Base-by-base conservation (phyloP, 2,329 filamentous ascomycete genomes). In the Biscogniauxia sp. region DNA sequence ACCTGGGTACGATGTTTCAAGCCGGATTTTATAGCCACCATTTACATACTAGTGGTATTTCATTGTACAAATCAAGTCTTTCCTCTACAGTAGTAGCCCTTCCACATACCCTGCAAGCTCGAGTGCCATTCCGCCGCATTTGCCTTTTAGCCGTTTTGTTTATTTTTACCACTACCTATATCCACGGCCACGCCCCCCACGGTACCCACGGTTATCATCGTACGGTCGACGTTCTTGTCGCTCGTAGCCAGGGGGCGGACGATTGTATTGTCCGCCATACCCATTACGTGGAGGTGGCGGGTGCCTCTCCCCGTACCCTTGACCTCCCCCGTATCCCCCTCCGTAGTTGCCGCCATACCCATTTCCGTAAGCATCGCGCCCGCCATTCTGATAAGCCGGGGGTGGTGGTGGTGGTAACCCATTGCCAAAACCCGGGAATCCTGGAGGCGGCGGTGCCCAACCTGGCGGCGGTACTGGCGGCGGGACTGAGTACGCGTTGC, bases 381-480 rank as follows among this genome's bases (percentile, higher is more conserved):
- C 60, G 32, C 65, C 64, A 11, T 65, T 61, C 15, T 61, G 55
- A 56, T 72, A 66, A 26, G 64, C 65, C 15, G 69, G 68, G 23
- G 77, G 76, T 20, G 76, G 76, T 19, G 78, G 78, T n/a, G 78
- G 78, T 8, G 78, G 78, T 25, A 74, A 64, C 54, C 73, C 73
- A 52, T 65, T 73, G 37, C 70, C 74, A 67, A 78, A 78, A 5
- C 73, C 72, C 41, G 73, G 69, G 20, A 70, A 66, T 25, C 76
- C 76, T 56, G 77, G 77, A 20, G 76, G 74, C n/a, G 77, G 77
- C 52, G 77, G 77, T 28, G 60, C 63, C 72, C 72, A 74, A 20
- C 72, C 66, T 62, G 74, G 73, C 68, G 77, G 59, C 57, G 72
- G 57, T 53, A 69, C 55, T 13, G 70, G 69, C 37, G 71, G 70